Conservation (phyloP, 495 filamentous ascomycete species). For the Talaromyces liani region DNA sequence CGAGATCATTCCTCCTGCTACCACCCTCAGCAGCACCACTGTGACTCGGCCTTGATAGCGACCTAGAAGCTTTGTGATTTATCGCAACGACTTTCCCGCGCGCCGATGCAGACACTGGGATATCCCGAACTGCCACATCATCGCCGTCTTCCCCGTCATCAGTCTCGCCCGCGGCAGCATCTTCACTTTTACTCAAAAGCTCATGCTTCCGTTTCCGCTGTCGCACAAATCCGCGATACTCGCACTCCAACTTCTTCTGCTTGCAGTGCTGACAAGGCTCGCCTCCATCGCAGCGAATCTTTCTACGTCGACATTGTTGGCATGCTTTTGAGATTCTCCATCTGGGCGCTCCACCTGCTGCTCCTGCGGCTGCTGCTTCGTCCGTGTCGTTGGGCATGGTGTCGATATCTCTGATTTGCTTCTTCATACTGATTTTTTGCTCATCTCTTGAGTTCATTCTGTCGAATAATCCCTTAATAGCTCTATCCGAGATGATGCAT, state of each 20-base stretch:
- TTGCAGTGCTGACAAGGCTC: constrained; percentile 38
- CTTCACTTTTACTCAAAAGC: background rate
- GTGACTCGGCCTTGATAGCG: background rate
- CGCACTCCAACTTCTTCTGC: constrained; percentile 24
- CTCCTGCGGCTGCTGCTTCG: constrained; percentile 9
- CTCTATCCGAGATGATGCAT: background rate
- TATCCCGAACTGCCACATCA: background rate
- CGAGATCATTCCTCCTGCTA: background rate
- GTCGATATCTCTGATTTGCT: background rate
- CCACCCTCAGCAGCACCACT: background rate
- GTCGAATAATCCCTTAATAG: background rate
- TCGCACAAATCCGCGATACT: constrained; percentile 34
- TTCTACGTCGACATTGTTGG: constrained; percentile 36
- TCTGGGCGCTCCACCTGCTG: constrained; percentile 5
- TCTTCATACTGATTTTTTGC: background rate
- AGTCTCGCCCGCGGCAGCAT: background rate
- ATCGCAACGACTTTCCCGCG: background rate
- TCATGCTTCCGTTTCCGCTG: constrained; percentile 31
- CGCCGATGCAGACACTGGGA: background rate
- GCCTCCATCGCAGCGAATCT: constrained; percentile 36
- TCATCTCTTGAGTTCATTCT: background rate
- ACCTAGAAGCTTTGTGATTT: background rate
- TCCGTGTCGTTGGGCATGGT: constrained; percentile 22
- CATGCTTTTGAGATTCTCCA: constrained; percentile 39
- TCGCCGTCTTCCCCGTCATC: background rate